A percentile compares a stretch with the other conserved stretches of the same genome.
Conservation (phyloP, 2,329 filamentous ascomycete genomes). For the Phaeosphaeriaceae sp. region DNA sequence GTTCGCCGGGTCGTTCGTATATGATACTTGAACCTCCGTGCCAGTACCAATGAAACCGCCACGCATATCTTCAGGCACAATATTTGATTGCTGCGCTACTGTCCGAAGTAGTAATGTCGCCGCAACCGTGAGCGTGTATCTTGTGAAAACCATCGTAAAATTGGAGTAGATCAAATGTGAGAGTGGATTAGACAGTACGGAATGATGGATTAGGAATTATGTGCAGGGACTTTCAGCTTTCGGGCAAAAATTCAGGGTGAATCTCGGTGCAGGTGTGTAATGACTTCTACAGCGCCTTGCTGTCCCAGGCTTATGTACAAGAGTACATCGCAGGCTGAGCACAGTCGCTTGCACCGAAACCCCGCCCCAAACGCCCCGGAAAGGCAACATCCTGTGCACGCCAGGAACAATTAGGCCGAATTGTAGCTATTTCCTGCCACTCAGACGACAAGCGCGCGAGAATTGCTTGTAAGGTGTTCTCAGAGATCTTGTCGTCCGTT, state of each 20-base stretch:
- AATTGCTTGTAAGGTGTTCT: conserved; percentile 8
- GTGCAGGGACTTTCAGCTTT: not conserved
- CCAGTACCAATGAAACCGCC: conserved; percentile 24
- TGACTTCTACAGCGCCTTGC: not conserved
- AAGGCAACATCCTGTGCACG: conserved; percentile 7
- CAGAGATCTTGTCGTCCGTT: conserved; percentile 26
- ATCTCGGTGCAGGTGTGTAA: not conserved
- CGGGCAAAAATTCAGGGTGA: not conserved
- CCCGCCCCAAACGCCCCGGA: conserved; percentile 25
- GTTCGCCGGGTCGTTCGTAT: conserved; percentile 29
- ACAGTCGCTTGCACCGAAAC: conserved; percentile 12
- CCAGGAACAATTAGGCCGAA: conserved; percentile 13
- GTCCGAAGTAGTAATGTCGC: conserved; percentile 8
- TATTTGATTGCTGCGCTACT: conserved; percentile 17
- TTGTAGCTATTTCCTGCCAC: conserved; percentile 5
- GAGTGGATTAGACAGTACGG: conserved; percentile 13
- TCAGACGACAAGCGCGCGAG: conserved; percentile 26
- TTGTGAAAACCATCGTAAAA: conserved; percentile 13
- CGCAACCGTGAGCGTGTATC: not conserved
- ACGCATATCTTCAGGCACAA: conserved; percentile 23
- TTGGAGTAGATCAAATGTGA: not conserved
- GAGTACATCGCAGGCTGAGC: conserved; percentile 1
- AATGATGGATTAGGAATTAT: not conserved
- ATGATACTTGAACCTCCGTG: conserved; percentile 40
- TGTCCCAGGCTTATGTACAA: conserved; percentile 23